A percentile compares a stretch with the other conserved stretches of the same genome.
phyloP scores from a whole-genome alignment of 192 early-diverging fungal genomes.

The Dissophora globulifera region DNA sequence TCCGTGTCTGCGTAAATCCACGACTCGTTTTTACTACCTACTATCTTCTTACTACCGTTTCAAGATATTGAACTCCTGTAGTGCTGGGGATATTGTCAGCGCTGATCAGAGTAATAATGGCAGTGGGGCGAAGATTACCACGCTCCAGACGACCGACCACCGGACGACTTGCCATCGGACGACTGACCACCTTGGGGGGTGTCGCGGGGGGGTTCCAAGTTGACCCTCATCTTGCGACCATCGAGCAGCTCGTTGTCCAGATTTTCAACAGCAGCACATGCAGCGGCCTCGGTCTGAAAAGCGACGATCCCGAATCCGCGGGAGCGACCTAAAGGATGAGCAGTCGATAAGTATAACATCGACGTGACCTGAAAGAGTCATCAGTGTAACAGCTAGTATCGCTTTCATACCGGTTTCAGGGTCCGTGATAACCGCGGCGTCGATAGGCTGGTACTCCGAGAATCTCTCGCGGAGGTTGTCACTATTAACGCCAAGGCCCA shows the following conservation, averaged over 20 bases:
- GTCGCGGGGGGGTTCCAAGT: too few species aligned
- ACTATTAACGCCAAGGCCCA: constrained; percentile 73
- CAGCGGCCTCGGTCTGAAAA: constrained; percentile 55
- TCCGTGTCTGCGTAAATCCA: too few species aligned
- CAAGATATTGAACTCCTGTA: too few species aligned
- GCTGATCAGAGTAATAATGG: too few species aligned
- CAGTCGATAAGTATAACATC: neutral
- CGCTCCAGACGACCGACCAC: too few species aligned
- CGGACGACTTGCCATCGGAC: too few species aligned
- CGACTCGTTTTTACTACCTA: too few species aligned
- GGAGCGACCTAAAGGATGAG: constrained; percentile 65
- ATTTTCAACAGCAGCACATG: constrained; percentile 67
- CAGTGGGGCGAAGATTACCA: too few species aligned
- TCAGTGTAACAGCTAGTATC: too few species aligned
- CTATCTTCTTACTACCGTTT: too few species aligned
- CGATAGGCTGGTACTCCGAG: constrained; percentile 64
- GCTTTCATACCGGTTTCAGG: constrained; percentile 75
- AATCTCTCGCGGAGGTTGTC: constrained; percentile 70
- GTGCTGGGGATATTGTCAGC: too few species aligned
- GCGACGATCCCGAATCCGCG: constrained; percentile 90
- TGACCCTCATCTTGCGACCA: constrained; percentile 74
- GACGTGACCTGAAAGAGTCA: neutral
- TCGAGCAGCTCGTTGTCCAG: constrained; percentile 77
- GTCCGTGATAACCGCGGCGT: constrained; percentile 75
- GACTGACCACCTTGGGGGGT: too few species aligned